These are phyloP conservation scores for Oenanthe javanica DNA, from an alignment of 140 eudicot species.

Conservation along the genomic window DNA sequence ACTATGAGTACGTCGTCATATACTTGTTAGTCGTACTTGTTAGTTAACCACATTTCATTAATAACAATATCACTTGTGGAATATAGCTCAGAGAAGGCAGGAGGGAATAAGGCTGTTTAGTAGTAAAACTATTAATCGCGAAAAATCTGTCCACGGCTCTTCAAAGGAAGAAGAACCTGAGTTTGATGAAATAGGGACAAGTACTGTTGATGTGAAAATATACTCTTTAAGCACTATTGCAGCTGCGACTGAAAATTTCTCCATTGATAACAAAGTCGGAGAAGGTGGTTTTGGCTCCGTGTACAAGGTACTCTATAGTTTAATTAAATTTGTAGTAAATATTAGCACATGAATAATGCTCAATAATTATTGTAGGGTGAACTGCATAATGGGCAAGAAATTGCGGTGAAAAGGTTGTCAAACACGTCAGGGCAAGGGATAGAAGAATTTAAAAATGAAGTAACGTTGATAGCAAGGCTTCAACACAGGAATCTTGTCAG, in stretches of 20 bases:
- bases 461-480: conserved; percentile 17
- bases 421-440: conserved; percentile 20
- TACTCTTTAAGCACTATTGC: neutral
- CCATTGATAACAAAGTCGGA: conserved; percentile 7
- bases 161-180: neutral
- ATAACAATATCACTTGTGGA: neutral
- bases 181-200: neutral
- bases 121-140: neutral
- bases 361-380: conserved; percentile 1
- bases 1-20: neutral
- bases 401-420: conserved; percentile 20
- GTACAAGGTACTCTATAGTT: conserved; percentile 18
- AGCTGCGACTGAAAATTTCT: conserved; percentile 5
- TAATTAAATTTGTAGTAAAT: neutral
- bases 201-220: neutral
- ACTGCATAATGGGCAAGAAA: conserved; percentile 16
- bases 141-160: neutral
- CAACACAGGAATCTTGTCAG: conserved; percentile 21
- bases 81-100: neutral
- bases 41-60: neutral
- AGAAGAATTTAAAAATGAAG: conserved; percentile 15
- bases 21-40: neutral
- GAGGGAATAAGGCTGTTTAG: neutral
- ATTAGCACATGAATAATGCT: neutral
- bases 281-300: conserved; percentile 28